Percentiles rank a stretch among this genome's conserved stretches.
phyloP scores from a whole-genome alignment of 2,329 filamentous ascomycete species.

The Diaporthe eres region DNA sequence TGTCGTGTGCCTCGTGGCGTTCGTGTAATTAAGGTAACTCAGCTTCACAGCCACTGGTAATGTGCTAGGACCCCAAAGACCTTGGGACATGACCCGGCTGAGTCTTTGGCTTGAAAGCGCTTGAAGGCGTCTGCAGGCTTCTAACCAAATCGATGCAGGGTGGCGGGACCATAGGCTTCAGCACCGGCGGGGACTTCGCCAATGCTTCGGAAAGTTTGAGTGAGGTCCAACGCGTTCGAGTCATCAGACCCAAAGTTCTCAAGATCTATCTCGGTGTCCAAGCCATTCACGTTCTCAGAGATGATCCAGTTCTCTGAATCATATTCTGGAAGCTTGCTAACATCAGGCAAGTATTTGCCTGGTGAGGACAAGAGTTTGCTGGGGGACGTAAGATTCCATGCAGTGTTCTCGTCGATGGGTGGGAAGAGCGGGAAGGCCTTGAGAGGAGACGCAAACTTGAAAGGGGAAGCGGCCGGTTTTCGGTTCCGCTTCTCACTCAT shows the following conservation, averaged over 20 bases:
- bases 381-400: slow-evolving; percentile 65
- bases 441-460: slow-evolving; percentile 38
- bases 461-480: slow-evolving; percentile 34
- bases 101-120: background rate
- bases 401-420: slow-evolving; percentile 51
- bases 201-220: slow-evolving; percentile 41
- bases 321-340: slow-evolving; percentile 49
- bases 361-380: slow-evolving; percentile 70
- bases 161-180: slow-evolving; percentile 39
- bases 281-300: slow-evolving; percentile 17
- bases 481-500: slow-evolving; percentile 42
- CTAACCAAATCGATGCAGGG: slow-evolving; percentile 41
- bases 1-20: slow-evolving; percentile 19
- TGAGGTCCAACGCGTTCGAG: slow-evolving; percentile 39
- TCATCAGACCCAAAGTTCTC: slow-evolving; percentile 37
- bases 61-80: background rate
- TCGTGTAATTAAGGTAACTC: slow-evolving; percentile 21
- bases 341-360: slow-evolving; percentile 60
- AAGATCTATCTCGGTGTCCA: slow-evolving; percentile 33
- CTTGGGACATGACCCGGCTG: background rate
- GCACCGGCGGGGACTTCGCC: slow-evolving; percentile 38
- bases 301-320: slow-evolving; percentile 38
- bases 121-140: slow-evolving; percentile 16
- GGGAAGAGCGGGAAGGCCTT: slow-evolving; percentile 47
- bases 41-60: background rate